Evolutionary conservation across 768 basidiomycete species (phyloP).

Genomic region (Tricholoma sp.): DNA sequence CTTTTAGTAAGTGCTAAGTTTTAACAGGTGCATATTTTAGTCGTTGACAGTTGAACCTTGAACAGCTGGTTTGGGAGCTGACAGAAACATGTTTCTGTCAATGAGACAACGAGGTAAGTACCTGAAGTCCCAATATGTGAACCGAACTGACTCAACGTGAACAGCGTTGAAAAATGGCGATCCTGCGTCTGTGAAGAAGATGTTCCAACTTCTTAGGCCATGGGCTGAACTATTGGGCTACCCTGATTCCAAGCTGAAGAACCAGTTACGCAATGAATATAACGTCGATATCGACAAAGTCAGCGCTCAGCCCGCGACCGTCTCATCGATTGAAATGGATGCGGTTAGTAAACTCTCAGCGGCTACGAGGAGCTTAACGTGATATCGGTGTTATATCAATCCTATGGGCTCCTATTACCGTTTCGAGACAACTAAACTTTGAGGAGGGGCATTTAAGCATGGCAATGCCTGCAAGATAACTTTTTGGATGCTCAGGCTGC

Average conservation of each 20-base stretch:
- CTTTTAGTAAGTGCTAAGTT: background rate
- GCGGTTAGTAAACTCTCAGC: background rate
- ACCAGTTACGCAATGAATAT: slow-evolving; percentile 5
- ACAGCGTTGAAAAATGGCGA: slow-evolving; percentile 5
- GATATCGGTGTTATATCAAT: too few species aligned
- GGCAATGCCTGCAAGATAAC: too few species aligned
- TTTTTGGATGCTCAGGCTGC: too few species aligned
- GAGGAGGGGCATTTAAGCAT: too few species aligned
- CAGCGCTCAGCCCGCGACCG: background rate
- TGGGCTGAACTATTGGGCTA: background rate
- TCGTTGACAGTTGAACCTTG: background rate
- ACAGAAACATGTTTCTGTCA: background rate
- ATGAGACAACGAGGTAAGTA: slow-evolving; percentile 4
- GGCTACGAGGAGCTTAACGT: background rate
- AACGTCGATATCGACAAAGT: background rate
- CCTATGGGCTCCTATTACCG: too few species aligned
- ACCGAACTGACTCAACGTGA: background rate
- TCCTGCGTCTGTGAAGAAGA: background rate
- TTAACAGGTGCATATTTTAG: background rate
- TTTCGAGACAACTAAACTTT: too few species aligned
- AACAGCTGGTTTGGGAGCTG: background rate
- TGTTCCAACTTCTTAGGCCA: slow-evolving; percentile 2
- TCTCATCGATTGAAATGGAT: background rate
- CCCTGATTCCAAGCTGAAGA: background rate
- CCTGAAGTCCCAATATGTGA: background rate